Percentiles rank a stretch among this genome's conserved stretches.
phyloP scores from a whole-genome alignment of 2,329 filamentous ascomycete species.

The Penicillium italicum region DNA sequence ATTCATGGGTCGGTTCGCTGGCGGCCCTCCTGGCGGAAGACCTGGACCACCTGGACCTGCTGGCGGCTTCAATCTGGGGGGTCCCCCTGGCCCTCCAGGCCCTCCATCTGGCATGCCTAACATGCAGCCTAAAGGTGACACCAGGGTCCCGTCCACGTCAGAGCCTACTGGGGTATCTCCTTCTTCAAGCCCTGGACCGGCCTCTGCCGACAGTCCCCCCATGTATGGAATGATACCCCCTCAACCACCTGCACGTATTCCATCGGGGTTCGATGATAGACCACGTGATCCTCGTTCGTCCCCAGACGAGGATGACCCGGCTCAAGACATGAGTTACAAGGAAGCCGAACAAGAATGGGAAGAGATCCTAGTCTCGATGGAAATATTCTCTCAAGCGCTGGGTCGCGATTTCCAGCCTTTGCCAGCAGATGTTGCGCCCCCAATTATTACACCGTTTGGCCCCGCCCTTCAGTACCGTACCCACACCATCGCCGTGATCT shows the following conservation, averaged over 20 bases:
- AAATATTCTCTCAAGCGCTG: constrained; percentile 54
- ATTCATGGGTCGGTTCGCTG: constrained; percentile 34
- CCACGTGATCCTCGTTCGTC: constrained; percentile 13
- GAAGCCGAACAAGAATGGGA: constrained; percentile 77
- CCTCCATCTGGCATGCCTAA: constrained; percentile 11
- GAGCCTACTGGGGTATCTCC: not conserved
- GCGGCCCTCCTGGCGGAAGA: constrained; percentile 8
- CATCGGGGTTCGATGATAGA: constrained; percentile 53
- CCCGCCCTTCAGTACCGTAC: constrained; percentile 76
- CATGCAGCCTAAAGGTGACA: constrained; percentile 8
- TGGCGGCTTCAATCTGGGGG: constrained; percentile 9
- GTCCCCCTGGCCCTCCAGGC: constrained; percentile 9
- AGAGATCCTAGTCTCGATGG: constrained; percentile 41
- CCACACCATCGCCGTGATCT: constrained; percentile 81
- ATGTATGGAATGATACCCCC: constrained; percentile 51
- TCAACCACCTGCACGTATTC: constrained; percentile 41
- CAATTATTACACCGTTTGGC: constrained; percentile 72
- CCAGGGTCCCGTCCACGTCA: not conserved
- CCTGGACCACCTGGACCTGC: constrained; percentile 13
- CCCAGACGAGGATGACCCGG: constrained; percentile 47
- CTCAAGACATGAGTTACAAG: constrained; percentile 63
- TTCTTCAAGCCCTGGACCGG: constrained; percentile 1
- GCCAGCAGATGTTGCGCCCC: constrained; percentile 61
- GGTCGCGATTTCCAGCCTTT: constrained; percentile 75
- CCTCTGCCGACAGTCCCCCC: constrained; percentile 28